A percentile compares a stretch with the other conserved stretches of the same genome.
These are phyloP conservation scores for Malassezia vespertilionis DNA, from an alignment of 1,284 basidiomycete species.

Conservation along the genomic window DNA sequence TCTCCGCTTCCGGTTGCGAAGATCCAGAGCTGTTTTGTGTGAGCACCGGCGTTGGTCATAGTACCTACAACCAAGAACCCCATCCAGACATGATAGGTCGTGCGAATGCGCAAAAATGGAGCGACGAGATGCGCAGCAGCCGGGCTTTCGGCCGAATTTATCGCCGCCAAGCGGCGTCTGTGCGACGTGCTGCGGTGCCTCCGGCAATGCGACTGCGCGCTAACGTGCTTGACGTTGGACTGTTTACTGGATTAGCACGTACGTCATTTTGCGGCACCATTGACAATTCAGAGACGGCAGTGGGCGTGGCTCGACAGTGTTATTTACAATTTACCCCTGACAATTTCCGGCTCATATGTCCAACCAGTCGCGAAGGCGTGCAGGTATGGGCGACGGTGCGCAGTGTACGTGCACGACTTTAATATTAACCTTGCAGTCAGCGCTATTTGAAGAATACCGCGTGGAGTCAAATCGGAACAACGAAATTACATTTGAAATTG, in stretches of 20 bases:
- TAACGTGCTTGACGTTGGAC: conserved; percentile 4
- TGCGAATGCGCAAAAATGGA: no score
- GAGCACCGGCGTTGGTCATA: background rate
- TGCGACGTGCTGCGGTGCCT: background rate
- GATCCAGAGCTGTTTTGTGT: conserved; percentile 14
- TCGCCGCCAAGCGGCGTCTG: no score
- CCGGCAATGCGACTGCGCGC: conserved; percentile 14
- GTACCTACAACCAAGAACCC: conserved; percentile 42
- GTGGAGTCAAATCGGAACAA: conserved; percentile 78
- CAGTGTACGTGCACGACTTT: conserved; percentile 46
- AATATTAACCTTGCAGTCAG: conserved; percentile 53
- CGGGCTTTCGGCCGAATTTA: no score
- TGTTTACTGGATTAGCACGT: conserved; percentile 13
- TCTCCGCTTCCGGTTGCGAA: conserved; percentile 8
- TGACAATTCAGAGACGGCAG: conserved; percentile 4
- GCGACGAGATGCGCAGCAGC: no score
- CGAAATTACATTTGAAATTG: conserved; percentile 63
- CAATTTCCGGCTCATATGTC: conserved; percentile 11
- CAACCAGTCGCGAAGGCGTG: conserved; percentile 11
- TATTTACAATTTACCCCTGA: conserved; percentile 12
- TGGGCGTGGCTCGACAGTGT: conserved; percentile 2
- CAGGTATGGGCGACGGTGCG: conserved; percentile 44
- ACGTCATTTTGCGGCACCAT: background rate
- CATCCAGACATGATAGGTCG: conserved; percentile 37
- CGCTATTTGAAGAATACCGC: conserved; percentile 67